Base-by-base conservation (phyloP, 2,329 filamentous ascomycete genomes). In the Fusarium pseudonygamai region DNA sequence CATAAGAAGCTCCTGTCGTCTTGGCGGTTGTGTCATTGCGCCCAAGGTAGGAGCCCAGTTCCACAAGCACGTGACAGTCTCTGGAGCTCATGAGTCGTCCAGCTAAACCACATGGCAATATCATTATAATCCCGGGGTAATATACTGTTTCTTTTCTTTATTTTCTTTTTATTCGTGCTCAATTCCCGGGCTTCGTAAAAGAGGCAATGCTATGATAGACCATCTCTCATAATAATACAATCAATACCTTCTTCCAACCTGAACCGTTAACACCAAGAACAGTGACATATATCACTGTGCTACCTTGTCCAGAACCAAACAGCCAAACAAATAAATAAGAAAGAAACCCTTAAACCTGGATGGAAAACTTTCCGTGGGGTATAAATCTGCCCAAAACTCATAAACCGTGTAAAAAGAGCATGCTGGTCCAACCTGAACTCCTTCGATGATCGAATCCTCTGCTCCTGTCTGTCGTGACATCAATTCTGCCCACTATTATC, bases 1-100 rank as follows among this genome's bases (percentile, higher is more conserved):
- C 50, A 66, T 47, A 61, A 72, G 77, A 76, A 79, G 75, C 75
- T 79, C 70, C 77, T 67, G 62, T 43, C 34, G 56, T 32, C 68
- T 72, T 61, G 73, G 74, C 74, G 65, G 71, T 79, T 78, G 78
- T 79, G 75, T 82, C 80, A 82, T 81, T 72, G 73, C 73, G 67
- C 66, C 63, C 12, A 18, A 39, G 50, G 50, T n/a, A 69, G 59
- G n/a, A 36, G 32, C 62, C 60, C 52, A 69, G 67, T 73, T 64
- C 61, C 67, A 63, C 45, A 46, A 57, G 76, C 79, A 81, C 80
- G 79, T 81, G 79, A 81, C 68, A 55, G 11, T n/a, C 24, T n/a
- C 18, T 8, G 12, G 12, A 28, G 24, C n/a, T 53, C 55, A 63
- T 56, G 24, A 64, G 64, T 60, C 52, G 47, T 53, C 58, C 22